Conservation (phyloP, 768 basidiomycete genomes). For the Hygrophorus pudorinus region DNA sequence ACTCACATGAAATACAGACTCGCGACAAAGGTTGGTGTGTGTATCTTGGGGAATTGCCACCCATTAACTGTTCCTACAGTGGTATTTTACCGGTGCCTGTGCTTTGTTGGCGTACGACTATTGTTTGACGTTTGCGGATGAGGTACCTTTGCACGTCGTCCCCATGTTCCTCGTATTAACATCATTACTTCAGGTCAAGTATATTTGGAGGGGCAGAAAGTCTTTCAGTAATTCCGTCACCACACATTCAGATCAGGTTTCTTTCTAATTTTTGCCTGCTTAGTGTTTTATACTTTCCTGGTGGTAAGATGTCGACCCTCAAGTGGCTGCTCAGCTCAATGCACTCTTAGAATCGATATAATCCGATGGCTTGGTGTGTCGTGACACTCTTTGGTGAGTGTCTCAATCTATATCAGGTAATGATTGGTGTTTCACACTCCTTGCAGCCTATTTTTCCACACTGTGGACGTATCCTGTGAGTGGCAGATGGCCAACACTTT, state of each 20-base stretch:
- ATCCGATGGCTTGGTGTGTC: neutral
- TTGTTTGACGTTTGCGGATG: slow-evolving; percentile 1
- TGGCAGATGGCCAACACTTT: no score
- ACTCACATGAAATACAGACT: neutral
- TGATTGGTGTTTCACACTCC: neutral
- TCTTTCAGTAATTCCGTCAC: neutral
- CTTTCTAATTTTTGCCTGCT: no score
- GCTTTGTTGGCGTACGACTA: neutral
- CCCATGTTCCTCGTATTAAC: neutral
- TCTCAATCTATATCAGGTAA: neutral
- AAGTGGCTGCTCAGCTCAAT: neutral
- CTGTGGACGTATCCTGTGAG: neutral
- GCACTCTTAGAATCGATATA: neutral
- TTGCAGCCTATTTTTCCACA: neutral
- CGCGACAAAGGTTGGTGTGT: no score
- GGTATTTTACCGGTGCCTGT: neutral
- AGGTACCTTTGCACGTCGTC: neutral
- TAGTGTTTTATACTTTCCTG: no score
- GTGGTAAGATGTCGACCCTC: no score
- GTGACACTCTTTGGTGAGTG: neutral
- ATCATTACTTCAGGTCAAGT: neutral
- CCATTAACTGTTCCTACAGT: neutral
- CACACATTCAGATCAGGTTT: neutral
- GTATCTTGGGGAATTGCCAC: no score
- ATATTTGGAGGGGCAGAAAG: neutral